A percentile compares a stretch with the other conserved stretches of the same genome.
Conservation (phyloP, 257 asterid species). For the Nicotiana paniculata region DNA sequence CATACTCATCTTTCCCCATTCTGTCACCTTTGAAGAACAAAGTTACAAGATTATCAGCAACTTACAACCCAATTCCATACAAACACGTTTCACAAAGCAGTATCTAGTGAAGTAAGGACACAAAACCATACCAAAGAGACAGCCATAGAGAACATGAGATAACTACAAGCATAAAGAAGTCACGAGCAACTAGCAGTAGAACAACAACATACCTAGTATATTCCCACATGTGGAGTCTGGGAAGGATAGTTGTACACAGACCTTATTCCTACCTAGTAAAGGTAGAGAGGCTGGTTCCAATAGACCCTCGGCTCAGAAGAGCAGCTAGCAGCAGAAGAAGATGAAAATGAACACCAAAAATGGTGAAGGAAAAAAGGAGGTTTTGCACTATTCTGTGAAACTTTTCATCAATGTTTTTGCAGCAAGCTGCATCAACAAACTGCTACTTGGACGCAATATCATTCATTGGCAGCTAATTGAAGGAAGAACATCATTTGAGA, state of each 20-base stretch:
- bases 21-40: constrained; percentile 19
- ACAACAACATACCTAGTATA: background rate
- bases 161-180: background rate
- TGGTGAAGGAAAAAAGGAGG: background rate
- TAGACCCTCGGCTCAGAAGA: too few species aligned
- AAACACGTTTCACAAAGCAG: background rate
- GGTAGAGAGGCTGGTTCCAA: too few species aligned
- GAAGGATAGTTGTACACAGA: too few species aligned
- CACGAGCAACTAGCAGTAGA: background rate
- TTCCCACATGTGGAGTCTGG: too few species aligned
- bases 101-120: background rate
- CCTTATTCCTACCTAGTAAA: too few species aligned
- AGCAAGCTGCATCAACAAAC: background rate
- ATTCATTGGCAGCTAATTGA: background rate
- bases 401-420: background rate
- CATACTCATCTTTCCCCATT: constrained; percentile 49
- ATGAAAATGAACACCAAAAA: background rate
- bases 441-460: background rate
- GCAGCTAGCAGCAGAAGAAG: too few species aligned
- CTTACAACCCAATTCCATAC: background rate
- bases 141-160: background rate
- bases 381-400: background rate
- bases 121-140: background rate
- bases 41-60: constrained; percentile 4
- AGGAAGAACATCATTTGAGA: background rate